phyloP scores from a whole-genome alignment of 2,329 filamentous ascomycete species.

The Emergomyces pasteurianus region DNA sequence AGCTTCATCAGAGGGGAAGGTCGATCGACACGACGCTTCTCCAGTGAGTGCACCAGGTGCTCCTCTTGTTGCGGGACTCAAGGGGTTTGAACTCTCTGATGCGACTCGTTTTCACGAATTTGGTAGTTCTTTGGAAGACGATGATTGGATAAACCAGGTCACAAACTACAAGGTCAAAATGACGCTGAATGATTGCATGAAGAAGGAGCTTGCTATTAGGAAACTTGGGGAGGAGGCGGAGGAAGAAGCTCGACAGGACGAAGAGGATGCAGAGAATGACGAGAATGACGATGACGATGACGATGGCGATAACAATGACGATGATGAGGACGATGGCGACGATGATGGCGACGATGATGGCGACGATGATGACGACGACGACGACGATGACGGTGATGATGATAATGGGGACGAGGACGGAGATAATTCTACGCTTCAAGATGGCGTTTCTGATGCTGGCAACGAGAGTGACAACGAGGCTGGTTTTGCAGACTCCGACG shows the following conservation, averaged over 20 bases:
- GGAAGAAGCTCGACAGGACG: conserved; percentile 67
- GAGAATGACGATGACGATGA: conserved; percentile 34
- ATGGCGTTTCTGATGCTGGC: conserved; percentile 41
- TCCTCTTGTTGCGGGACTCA: conserved; percentile 25
- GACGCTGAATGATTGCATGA: conserved; percentile 78
- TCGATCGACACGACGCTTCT: not conserved
- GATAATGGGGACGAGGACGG: conserved; percentile 46
- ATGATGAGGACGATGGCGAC: conserved; percentile 46
- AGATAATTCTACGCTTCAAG: conserved; percentile 43
- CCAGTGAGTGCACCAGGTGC: conserved; percentile 14
- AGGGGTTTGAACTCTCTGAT: conserved; percentile 31
- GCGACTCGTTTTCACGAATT: conserved; percentile 70
- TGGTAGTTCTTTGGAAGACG: conserved; percentile 68
- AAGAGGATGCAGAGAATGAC: conserved; percentile 50
- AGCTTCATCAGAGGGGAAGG: conserved; percentile 7
- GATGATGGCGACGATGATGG: conserved; percentile 51
- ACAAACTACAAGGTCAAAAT: conserved; percentile 55
- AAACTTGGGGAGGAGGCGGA: conserved; percentile 80
- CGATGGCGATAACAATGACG: conserved; percentile 50
- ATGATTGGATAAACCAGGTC: conserved; percentile 79
- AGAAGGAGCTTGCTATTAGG: conserved; percentile 80
- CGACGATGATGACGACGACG: conserved; percentile 33
- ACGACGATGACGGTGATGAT: conserved; percentile 44
- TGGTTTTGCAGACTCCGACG: conserved; percentile 58
- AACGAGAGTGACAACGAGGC: conserved; percentile 73